These are phyloP conservation scores for Massarina eburnea DNA, from an alignment of 2,329 filamentous ascomycete species.

Conservation along the genomic window DNA sequence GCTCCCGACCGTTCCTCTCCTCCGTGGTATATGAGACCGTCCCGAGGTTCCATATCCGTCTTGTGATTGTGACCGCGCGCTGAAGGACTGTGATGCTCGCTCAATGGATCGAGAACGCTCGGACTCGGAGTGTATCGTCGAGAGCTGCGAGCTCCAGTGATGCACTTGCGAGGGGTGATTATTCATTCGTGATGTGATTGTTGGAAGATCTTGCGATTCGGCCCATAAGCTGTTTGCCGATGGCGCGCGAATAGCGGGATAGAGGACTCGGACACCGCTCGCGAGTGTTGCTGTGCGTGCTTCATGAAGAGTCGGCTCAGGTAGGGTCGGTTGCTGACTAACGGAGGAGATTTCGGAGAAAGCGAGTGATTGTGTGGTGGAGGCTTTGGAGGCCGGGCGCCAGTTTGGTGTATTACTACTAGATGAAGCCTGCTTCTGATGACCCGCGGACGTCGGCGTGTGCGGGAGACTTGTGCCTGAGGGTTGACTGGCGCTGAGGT, in stretches of 20 bases:
- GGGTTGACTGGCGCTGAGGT: constrained; percentile 27
- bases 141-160: constrained; percentile 45
- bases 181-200: constrained; percentile 43
- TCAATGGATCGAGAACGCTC: constrained; percentile 40
- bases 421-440: constrained; percentile 34
- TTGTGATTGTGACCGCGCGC: constrained; percentile 34
- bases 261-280: constrained; percentile 39
- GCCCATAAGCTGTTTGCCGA: constrained; percentile 41
- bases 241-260: constrained; percentile 39
- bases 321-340: constrained; percentile 24
- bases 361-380: constrained; percentile 39
- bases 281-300: constrained; percentile 35
- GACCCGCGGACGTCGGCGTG: constrained; percentile 28
- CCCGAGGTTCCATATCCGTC: constrained; percentile 30
- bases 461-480: constrained; percentile 27
- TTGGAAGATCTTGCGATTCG: constrained; percentile 35
- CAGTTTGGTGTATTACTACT: constrained; percentile 31
- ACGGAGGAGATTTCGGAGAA: constrained; percentile 39
- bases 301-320: constrained; percentile 37
- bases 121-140: constrained; percentile 41
- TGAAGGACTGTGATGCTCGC: constrained; percentile 34
- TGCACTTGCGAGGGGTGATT: constrained; percentile 36
- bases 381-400: constrained; percentile 32
- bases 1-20: constrained; percentile 39
- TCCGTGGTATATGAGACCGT: constrained; percentile 23